Percentiles rank a stretch among this genome's conserved stretches.
These are phyloP conservation scores for Neurospora sp. DNA, from an alignment of 495 filamentous ascomycete species.

Conservation along the genomic window DNA sequence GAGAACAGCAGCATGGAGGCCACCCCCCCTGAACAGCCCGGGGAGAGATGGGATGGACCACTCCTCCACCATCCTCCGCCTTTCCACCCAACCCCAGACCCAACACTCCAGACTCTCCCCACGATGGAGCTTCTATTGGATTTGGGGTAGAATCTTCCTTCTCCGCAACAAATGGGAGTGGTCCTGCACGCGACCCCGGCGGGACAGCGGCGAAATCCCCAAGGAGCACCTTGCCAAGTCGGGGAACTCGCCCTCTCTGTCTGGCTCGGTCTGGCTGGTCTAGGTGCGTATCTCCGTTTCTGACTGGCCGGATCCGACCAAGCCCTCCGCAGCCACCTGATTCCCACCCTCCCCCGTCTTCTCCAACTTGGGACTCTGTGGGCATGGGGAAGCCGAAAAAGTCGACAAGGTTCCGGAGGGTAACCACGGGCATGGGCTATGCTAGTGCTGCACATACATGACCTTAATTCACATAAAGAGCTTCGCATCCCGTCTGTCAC, in stretches of 20 bases:
- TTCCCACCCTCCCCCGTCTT: background rate
- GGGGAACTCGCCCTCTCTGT: conserved; percentile 16
- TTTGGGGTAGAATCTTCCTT: background rate
- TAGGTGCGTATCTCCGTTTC: background rate
- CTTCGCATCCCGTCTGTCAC: background rate
- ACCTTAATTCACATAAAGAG: background rate
- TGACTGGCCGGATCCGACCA: conserved; percentile 14
- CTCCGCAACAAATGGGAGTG: background rate
- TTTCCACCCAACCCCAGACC: background rate
- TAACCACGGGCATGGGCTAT: background rate
- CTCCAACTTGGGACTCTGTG: background rate
- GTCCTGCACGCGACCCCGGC: conserved; percentile 19
- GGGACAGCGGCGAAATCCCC: conserved; percentile 27
- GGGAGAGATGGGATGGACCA: background rate
- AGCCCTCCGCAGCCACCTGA: conserved; percentile 5
- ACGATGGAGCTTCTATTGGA: background rate
- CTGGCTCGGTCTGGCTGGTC: conserved; percentile 5
- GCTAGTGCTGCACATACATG: background rate
- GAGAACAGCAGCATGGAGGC: background rate
- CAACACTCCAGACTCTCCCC: background rate
- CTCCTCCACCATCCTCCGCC: background rate
- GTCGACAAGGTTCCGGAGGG: background rate
- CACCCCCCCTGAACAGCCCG: background rate
- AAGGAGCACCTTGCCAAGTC: conserved; percentile 20
- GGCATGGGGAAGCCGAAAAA: background rate